phyloP scores from a whole-genome alignment of 1,284 basidiomycete species.

The Ustilago loliicola region DNA sequence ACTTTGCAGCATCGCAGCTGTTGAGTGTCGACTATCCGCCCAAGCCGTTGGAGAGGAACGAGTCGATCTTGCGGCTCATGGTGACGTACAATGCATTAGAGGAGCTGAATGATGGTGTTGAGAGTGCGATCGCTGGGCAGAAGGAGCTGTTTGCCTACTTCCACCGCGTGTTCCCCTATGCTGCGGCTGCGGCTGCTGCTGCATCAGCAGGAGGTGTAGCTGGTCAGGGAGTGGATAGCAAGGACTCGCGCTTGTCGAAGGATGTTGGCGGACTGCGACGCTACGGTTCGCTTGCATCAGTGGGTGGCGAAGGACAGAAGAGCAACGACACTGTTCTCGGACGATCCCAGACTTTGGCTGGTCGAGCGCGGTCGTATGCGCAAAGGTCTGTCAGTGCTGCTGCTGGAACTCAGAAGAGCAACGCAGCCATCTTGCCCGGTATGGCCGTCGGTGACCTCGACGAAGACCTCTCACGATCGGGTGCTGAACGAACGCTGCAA shows the following conservation, averaged over 20 bases:
- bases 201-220: constrained; percentile 30
- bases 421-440: constrained; percentile 32
- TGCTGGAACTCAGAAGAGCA: constrained; percentile 13
- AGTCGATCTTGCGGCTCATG: constrained; percentile 84
- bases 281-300: constrained; percentile 37
- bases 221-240: neutral
- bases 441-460: constrained; percentile 30
- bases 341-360: constrained; percentile 29
- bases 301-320: constrained; percentile 23
- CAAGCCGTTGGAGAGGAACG: constrained; percentile 79
- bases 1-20: constrained; percentile 70
- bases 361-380: constrained; percentile 37
- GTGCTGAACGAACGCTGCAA: constrained; percentile 30
- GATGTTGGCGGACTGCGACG: constrained; percentile 35
- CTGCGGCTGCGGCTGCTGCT: constrained; percentile 40
- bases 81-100: constrained; percentile 87
- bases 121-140: constrained; percentile 85
- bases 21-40: constrained; percentile 74
- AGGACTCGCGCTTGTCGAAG: constrained; percentile 21
- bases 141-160: constrained; percentile 88
- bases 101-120: constrained; percentile 87
- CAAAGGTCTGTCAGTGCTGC: constrained; percentile 28
- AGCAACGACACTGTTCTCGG: constrained; percentile 28
- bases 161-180: constrained; percentile 59
- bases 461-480: constrained; percentile 30